phyloP scores from a whole-genome alignment of 1,139 yeast genomes.

The Chernovozyma aurita region DNA sequence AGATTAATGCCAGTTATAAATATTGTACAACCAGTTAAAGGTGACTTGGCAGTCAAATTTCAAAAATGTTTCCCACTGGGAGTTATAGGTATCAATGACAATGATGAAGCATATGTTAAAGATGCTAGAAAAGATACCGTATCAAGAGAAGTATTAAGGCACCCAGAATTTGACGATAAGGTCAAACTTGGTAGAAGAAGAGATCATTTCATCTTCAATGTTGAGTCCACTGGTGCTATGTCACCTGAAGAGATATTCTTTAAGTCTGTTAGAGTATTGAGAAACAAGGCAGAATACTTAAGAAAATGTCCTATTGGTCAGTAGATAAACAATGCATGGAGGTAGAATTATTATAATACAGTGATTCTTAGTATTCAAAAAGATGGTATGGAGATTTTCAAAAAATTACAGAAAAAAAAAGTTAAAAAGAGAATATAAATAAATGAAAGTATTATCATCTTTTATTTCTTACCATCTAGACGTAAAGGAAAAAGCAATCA shows the following conservation, averaged over 20 bases:
- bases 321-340: slow-evolving; percentile 18
- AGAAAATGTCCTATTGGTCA: slow-evolving; percentile 75
- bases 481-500: no score
- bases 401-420: not conserved
- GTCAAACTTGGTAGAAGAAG: slow-evolving; percentile 88
- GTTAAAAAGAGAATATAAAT: no score
- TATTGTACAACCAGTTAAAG: slow-evolving; percentile 68
- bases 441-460: no score
- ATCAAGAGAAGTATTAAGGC: slow-evolving; percentile 92
- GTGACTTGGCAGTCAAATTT: slow-evolving; percentile 72
- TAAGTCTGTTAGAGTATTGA: slow-evolving; percentile 80
- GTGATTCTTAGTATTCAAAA: not conserved
- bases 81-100: slow-evolving; percentile 69
- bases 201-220: slow-evolving; percentile 89
- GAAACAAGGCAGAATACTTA: slow-evolving; percentile 79
- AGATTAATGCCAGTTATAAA: slow-evolving; percentile 90
- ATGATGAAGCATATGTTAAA: slow-evolving; percentile 73
- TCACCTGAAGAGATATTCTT: slow-evolving; percentile 92
- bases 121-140: slow-evolving; percentile 95
- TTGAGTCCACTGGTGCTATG: slow-evolving; percentile 96
- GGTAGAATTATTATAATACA: not conserved
- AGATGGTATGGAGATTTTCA: not conserved
- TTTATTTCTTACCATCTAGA: no score
- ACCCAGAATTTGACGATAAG: slow-evolving; percentile 81
- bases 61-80: slow-evolving; percentile 92